phyloP scores from a whole-genome alignment of 2,329 filamentous ascomycete genomes.

The Orbilia quercus region DNA sequence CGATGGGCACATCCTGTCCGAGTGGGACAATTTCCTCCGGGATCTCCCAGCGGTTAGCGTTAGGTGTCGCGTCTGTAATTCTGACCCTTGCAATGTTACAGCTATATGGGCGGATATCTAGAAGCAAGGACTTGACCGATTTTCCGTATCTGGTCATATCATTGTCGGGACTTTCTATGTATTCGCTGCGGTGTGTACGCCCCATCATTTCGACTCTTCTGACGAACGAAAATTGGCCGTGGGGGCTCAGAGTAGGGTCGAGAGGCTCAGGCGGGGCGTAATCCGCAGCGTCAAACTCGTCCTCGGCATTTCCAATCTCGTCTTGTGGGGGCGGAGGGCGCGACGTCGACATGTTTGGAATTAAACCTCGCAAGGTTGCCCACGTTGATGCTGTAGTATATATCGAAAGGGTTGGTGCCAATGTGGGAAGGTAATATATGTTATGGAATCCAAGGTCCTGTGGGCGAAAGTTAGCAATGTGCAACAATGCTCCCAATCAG shows the following conservation, averaged over 20 bases:
- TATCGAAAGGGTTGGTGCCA: no score
- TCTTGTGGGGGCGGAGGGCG: neutral
- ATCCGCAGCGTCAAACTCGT: neutral
- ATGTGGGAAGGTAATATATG: no score
- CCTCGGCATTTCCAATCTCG: neutral
- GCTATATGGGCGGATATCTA: slow-evolving; percentile 33
- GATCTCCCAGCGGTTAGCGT: slow-evolving; percentile 34
- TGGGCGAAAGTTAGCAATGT: neutral
- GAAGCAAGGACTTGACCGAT: slow-evolving; percentile 19
- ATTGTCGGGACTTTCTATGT: slow-evolving; percentile 4
- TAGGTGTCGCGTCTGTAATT: slow-evolving; percentile 19
- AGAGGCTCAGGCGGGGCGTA: no score
- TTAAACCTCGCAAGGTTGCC: neutral
- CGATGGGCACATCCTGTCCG: slow-evolving; percentile 11
- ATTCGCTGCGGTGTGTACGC: no score
- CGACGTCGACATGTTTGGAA: slow-evolving; percentile 11
- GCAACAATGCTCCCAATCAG: no score
- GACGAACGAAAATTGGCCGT: no score
- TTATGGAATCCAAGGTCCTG: neutral
- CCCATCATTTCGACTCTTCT: no score
- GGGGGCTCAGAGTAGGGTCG: neutral
- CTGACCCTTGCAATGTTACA: slow-evolving; percentile 29
- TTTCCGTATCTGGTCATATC: slow-evolving; percentile 35
- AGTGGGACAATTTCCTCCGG: slow-evolving; percentile 28
- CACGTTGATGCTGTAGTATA: no score